Percentiles rank a stretch among this genome's conserved stretches.
Conservation (phyloP, 306 rosid species). For the Quercus wislizeni region DNA sequence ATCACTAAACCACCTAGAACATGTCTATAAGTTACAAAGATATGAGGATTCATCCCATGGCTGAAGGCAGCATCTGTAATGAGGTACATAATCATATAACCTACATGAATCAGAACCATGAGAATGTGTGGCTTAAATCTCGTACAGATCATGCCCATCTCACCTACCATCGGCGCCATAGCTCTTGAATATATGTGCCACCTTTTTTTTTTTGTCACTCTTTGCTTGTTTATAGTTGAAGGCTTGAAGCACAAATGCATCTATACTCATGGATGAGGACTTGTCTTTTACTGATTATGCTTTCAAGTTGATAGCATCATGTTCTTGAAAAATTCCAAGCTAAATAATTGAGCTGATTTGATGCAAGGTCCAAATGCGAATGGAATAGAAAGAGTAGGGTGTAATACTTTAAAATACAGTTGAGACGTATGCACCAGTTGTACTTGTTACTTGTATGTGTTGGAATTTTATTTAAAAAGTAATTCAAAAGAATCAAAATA, state of each 20-base stretch:
- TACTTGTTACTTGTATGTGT: too few species aligned
- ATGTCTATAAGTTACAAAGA: slow-evolving; percentile 43
- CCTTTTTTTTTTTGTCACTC: not conserved
- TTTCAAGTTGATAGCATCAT: slow-evolving; percentile 4
- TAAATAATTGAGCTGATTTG: not conserved
- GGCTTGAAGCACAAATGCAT: not conserved
- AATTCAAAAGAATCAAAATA: too few species aligned
- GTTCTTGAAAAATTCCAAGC: slow-evolving; percentile 6
- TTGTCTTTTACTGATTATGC: not conserved
- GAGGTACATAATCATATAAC: slow-evolving; percentile 31
- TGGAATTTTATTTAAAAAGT: too few species aligned
- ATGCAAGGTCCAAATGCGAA: not conserved
- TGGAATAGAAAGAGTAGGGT: not conserved
- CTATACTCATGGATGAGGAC: not conserved
- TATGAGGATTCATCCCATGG: slow-evolving; percentile 48
- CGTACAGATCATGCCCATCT: slow-evolving; percentile 12
- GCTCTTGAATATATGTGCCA: slow-evolving; percentile 14
- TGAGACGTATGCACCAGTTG: not conserved
- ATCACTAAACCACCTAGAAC: slow-evolving; percentile 30
- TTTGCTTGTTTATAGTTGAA: not conserved
- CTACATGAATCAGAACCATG: slow-evolving; percentile 31
- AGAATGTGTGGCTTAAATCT: slow-evolving; percentile 40
- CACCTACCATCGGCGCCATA: slow-evolving; percentile 23
- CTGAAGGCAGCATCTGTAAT: slow-evolving; percentile 32
- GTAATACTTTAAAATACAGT: not conserved